Conservation (phyloP, 306 rosid genomes). For the Morella rubra region DNA sequence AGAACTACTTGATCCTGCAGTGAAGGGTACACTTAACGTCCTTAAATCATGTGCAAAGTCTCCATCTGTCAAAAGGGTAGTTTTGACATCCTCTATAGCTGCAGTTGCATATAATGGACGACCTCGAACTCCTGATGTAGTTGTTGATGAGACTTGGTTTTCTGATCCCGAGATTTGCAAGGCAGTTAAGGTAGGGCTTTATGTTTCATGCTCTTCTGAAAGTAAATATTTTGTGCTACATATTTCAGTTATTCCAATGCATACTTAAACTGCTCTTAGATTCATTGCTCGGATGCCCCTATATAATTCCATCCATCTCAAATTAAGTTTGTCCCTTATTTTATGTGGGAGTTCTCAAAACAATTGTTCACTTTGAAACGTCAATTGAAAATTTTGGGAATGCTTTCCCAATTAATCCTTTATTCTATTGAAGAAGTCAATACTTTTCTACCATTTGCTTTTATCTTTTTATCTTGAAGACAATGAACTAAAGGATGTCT, state of each 20-base stretch:
- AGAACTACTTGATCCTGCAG: slow-evolving; percentile 53
- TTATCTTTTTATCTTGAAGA: neutral
- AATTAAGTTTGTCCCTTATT: neutral
- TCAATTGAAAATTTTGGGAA: neutral
- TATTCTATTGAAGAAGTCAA: neutral
- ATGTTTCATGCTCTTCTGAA: neutral
- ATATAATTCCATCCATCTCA: neutral
- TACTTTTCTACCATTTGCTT: neutral
- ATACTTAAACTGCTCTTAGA: neutral
- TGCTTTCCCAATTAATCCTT: neutral
- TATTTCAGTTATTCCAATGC: neutral
- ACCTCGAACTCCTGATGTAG: slow-evolving; percentile 41
- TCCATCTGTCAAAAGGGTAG: slow-evolving; percentile 45
- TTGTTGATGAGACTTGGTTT: slow-evolving; percentile 60
- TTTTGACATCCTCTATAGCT: slow-evolving; percentile 55
- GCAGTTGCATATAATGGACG: slow-evolving; percentile 40
- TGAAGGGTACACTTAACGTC: slow-evolving; percentile 62
- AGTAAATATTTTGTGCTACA: neutral
- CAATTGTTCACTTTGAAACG: neutral
- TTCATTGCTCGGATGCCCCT: no score
- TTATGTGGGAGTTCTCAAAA: neutral
- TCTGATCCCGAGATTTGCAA: slow-evolving; percentile 36
- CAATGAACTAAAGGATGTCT: no score
- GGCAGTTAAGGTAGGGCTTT: slow-evolving; percentile 38
- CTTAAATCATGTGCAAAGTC: slow-evolving; percentile 40